These are phyloP conservation scores for Vicia sativa DNA, from an alignment of 306 rosid genomes.

Conservation along the genomic window DNA sequence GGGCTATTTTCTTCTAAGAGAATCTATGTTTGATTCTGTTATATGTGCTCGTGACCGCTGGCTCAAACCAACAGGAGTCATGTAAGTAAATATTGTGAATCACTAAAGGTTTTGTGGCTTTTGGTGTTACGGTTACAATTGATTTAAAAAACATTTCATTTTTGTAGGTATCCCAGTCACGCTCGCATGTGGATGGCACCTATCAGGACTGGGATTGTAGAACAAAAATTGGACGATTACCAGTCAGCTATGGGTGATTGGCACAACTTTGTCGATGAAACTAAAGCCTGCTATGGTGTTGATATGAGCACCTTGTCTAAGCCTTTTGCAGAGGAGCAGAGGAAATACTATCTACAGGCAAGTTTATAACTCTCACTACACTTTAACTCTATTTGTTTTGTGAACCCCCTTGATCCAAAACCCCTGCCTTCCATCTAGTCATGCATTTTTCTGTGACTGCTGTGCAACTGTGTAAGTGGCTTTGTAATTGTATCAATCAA, in stretches of 20 bases:
- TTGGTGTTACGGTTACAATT: constrained; percentile 25
- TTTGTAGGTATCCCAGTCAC: constrained; percentile 95
- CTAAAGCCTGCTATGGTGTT: constrained; percentile 79
- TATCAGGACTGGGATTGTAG: constrained; percentile 71
- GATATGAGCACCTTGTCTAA: constrained; percentile 83
- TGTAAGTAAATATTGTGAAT: constrained; percentile 53
- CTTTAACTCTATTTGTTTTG: neutral
- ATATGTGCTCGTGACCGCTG: constrained; percentile 97
- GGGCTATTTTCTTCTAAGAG: constrained; percentile 98
- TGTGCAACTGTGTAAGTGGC: neutral
- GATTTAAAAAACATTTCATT: constrained; percentile 32
- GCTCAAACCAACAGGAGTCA: constrained; percentile 96
- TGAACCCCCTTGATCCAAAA: neutral
- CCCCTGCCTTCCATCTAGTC: constrained; percentile 1
- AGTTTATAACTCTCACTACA: constrained; percentile 34
- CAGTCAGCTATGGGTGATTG: constrained; percentile 81
- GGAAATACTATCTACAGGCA: constrained; percentile 91
- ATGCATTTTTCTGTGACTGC: neutral
- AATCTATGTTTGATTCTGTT: constrained; percentile 98
- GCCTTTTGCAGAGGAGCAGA: constrained; percentile 91
- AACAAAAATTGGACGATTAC: constrained; percentile 68
- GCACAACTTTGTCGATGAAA: constrained; percentile 67
- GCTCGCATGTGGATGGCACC: constrained; percentile 99
- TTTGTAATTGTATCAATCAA: neutral
- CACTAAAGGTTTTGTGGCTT: constrained; percentile 19